Percentiles rank a stretch among this genome's conserved stretches.
These are phyloP conservation scores for Lipomyces sp. DNA, from an alignment of 805 yeast genomes.

Conservation along the genomic window DNA sequence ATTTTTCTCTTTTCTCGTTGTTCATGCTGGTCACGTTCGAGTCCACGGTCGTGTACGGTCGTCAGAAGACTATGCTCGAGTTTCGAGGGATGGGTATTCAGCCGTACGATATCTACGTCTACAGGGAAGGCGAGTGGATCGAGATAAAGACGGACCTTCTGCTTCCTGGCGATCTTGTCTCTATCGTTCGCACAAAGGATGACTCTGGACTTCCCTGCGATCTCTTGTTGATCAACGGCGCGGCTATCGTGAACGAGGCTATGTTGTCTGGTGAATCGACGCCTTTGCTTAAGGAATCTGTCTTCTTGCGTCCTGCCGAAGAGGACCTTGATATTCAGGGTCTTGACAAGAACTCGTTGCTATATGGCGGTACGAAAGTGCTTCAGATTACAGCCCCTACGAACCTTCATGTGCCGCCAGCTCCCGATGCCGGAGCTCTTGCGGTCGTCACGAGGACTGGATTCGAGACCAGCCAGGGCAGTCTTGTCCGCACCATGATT, in stretches of 20 bases:
- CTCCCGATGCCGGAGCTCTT: slow-evolving; percentile 91
- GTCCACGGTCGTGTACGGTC: slow-evolving; percentile 90
- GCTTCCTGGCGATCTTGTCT: slow-evolving; percentile 77
- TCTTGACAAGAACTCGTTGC: slow-evolving; percentile 78
- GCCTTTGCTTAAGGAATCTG: slow-evolving; percentile 89
- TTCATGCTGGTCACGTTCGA: slow-evolving; percentile 93
- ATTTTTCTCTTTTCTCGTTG: slow-evolving; percentile 83
- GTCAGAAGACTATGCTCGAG: slow-evolving; percentile 90
- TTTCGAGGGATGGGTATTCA: slow-evolving; percentile 96
- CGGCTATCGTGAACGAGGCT: slow-evolving; percentile 96
- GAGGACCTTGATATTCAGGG: slow-evolving; percentile 74
- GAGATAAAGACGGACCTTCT: slow-evolving; percentile 67
- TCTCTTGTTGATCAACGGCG: slow-evolving; percentile 76
- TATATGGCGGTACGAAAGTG: slow-evolving; percentile 96
- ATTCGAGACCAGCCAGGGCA: slow-evolving; percentile 98
- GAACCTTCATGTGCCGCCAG: slow-evolving; percentile 52
- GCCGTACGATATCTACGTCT: slow-evolving; percentile 75
- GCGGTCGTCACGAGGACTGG: slow-evolving; percentile 92
- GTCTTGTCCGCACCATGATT: slow-evolving; percentile 95
- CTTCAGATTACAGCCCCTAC: slow-evolving; percentile 58
- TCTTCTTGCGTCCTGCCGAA: slow-evolving; percentile 70
- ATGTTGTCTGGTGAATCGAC: slow-evolving; percentile 99
- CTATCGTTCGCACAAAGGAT: slow-evolving; percentile 74
- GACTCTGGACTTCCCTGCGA: slow-evolving; percentile 95
- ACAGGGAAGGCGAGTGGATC: slow-evolving; percentile 68